Evolutionary conservation across 176 grass and related monocot species (phyloP).

Genomic region (Miscanthus lutarioriparius): DNA sequence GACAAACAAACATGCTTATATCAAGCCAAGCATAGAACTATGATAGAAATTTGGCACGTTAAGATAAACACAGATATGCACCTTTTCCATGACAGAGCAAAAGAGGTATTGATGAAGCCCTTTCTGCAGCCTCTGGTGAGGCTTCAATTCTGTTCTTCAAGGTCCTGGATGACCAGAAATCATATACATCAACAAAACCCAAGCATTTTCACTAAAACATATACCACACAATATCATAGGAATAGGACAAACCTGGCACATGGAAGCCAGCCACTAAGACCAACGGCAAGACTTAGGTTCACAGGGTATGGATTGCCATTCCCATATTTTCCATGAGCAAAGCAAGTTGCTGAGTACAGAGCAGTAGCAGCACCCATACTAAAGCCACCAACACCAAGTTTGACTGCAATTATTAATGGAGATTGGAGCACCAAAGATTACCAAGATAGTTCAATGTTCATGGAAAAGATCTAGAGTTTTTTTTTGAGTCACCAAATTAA

Average conservation of each 20-base stretch:
- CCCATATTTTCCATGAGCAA: conserved; percentile 84
- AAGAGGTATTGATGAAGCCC: conserved; percentile 84
- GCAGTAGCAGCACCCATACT: conserved; percentile 96
- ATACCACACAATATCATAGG: conserved; percentile 16
- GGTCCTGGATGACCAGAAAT: conserved; percentile 43
- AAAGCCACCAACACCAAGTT: conserved; percentile 92
- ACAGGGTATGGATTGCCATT: conserved; percentile 90
- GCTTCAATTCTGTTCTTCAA: conserved; percentile 92
- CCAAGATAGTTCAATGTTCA: not conserved
- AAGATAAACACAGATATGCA: conserved; percentile 33
- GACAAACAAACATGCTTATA: not conserved
- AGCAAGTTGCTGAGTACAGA: conserved; percentile 88
- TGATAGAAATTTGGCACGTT: not conserved
- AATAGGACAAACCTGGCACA: conserved; percentile 63
- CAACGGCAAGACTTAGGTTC: conserved; percentile 73
- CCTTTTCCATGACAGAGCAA: conserved; percentile 98
- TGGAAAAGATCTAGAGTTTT: not conserved
- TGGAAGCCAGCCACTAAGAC: conserved; percentile 97
- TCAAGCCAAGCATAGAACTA: conserved; percentile 14
- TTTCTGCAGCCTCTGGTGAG: conserved; percentile 71
- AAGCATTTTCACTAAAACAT: not conserved
- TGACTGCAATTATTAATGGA: conserved; percentile 58
- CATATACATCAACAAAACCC: not conserved
- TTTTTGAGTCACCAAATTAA: not conserved
- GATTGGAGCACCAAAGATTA: conserved; percentile 13